A percentile compares a stretch with the other conserved stretches of the same genome.
Conservation (phyloP, 2,329 filamentous ascomycete genomes). For the Fusarium cyanostomum region DNA sequence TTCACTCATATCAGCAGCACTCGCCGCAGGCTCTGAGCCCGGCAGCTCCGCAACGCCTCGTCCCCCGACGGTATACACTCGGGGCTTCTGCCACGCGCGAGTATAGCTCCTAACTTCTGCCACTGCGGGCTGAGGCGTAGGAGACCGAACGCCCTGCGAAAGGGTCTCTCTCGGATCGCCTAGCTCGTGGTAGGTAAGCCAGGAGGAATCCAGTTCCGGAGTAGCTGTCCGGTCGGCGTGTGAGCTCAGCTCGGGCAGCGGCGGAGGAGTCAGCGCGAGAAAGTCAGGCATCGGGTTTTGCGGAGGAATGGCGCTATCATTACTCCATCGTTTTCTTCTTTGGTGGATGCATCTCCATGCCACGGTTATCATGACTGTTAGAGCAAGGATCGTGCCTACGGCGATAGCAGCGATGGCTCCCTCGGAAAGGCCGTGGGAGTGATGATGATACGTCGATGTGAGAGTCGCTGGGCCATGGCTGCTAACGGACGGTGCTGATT, state of each 20-base stretch:
- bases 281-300: not conserved
- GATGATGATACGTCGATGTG: not conserved
- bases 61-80: slow-evolving; percentile 34
- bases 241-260: slow-evolving; percentile 6
- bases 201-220: slow-evolving; percentile 16
- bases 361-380: not conserved
- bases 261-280: not conserved
- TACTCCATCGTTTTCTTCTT: slow-evolving; percentile 5
- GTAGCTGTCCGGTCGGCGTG: slow-evolving; percentile 7
- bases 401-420: slow-evolving; percentile 34
- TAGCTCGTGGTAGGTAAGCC: slow-evolving; percentile 17
- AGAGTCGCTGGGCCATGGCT: not conserved
- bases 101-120: slow-evolving; percentile 39
- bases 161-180: slow-evolving; percentile 32
- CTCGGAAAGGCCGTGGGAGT: slow-evolving; percentile 7
- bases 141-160: slow-evolving; percentile 29
- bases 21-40: not conserved
- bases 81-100: slow-evolving; percentile 35
- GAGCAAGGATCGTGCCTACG: slow-evolving; percentile 19
- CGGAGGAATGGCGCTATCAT: not conserved
- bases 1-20: not conserved
- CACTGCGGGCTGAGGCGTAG: slow-evolving; percentile 40
- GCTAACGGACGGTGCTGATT: not conserved
- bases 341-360: slow-evolving; percentile 25
- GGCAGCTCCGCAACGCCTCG: slow-evolving; percentile 13